These are phyloP conservation scores for Aspergillus ellipticus DNA, from an alignment of 495 filamentous ascomycete species.

Conservation along the genomic window DNA sequence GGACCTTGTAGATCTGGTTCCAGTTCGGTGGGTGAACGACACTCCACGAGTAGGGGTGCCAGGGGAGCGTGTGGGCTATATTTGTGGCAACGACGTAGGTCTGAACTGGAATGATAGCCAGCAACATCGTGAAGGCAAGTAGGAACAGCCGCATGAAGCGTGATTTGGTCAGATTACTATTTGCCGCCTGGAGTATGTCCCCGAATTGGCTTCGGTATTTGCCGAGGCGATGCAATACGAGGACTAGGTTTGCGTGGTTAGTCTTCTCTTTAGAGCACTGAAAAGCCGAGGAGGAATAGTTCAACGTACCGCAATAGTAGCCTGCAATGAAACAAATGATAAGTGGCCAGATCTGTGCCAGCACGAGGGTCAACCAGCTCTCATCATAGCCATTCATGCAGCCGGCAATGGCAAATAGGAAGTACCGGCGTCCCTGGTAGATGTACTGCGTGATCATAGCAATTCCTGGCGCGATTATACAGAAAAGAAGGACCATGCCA, in stretches of 20 bases:
- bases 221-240: constrained; percentile 65
- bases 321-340: constrained; percentile 60
- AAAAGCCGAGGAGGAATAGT: constrained; percentile 21
- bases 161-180: constrained; percentile 57
- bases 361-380: constrained; percentile 66
- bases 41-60: constrained; percentile 51
- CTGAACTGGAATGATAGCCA: constrained; percentile 62
- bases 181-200: constrained; percentile 52
- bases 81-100: constrained; percentile 58
- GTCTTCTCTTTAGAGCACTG: not conserved
- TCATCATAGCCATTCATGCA: constrained; percentile 62
- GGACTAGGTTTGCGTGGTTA: constrained; percentile 30
- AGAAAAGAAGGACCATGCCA: constrained; percentile 61
- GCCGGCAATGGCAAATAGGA: constrained; percentile 68
- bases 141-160: constrained; percentile 76
- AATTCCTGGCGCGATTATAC: constrained; percentile 62
- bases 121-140: constrained; percentile 63
- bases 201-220: constrained; percentile 62
- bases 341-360: constrained; percentile 64
- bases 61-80: constrained; percentile 34
- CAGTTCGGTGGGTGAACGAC: constrained; percentile 54
- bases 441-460: constrained; percentile 66
- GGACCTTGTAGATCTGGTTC: constrained; percentile 58
- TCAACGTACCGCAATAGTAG: constrained; percentile 63
- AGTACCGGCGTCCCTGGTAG: constrained; percentile 67